Evolutionary conservation across 768 basidiomycete species (phyloP), one percentile per base, ranked within the genome.

Genomic region (Boletus reticulatus): DNA sequence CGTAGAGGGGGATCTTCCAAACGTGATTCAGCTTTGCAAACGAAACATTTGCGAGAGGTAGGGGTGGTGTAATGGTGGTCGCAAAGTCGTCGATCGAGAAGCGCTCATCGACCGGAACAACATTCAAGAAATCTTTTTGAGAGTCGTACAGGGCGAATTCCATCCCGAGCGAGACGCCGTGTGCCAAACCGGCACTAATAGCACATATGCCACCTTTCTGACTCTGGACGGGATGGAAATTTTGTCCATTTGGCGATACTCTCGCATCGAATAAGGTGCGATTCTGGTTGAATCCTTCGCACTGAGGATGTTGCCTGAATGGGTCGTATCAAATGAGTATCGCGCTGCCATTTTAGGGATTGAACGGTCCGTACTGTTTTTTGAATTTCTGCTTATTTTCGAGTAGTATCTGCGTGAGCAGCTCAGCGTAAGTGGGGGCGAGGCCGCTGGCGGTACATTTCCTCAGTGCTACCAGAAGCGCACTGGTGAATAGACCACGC

Each of bases 361-460:
- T 16, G 48, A 34, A 16, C 56, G 55, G 17, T 38, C 50, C 32
- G 70, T 55, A n/a, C 54, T 6, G 12, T 36, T 36, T 36, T 20
- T 50, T 5, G 39, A 2, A 10, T 54, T 55, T 9, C 1, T 36
- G 14, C 3, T 49, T 10, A 14, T 47, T 8, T 48, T 73, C 71
- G 34, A 34, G 13, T 6, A 36, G 34, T 36, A 36, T 36, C 34
- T 13, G 62, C 13, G 43, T 31, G 19, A 72, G 41, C 17, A 70
- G 34, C 9, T 68, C 61, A 24, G 37, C 24, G 24, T 73, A 72
- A 8, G 72, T 67, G 9, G 48, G 58, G 1, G 78, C 76, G 37
- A 70, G 22, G 6, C 55, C 44, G 6, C 60, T 53, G 22, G 59
- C 31, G 16, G 45, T 45, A n/a, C 9, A 27, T 1, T 16, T 24